Evolutionary conservation across 805 yeast genomes (phyloP), one percentile per base, ranked within the genome.

Genomic region (Hanseniaspora guilliermondii): DNA sequence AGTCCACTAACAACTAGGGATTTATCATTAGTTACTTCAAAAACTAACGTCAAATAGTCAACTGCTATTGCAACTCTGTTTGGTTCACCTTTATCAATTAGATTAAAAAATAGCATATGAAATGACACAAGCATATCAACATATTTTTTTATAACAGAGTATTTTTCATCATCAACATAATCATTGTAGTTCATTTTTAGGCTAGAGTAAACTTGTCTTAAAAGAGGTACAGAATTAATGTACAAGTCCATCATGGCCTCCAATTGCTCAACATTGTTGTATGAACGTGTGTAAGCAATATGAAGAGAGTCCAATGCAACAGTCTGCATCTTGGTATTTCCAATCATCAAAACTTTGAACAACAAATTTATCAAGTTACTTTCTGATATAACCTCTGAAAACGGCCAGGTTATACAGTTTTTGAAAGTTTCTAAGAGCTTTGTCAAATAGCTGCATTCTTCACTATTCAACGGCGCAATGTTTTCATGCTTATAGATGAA

Each of bases 81-180:
- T 24, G 21, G 44, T n/a, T 50, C 47, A 1, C 48, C 49, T 22
- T 76, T 77, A 47, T 60, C 56, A 50, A 68, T 64, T 11, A 68
- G 71, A 4, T 76, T 72, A 59, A 78, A 83, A 56, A 89, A 74
- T 62, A 83, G 84, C 60, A 86, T 94, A 58, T 93, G 84, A 50
- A 87, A 70, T 0, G 88, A 84, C 24, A 93, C 95, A 35, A 89
- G 79, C 87, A 91, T 85, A 64, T 93, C 98, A 4, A 89, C 96
- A 16, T 91, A 76, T 68, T 91, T 91, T 65, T 93, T 93, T 58
- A 86, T 70, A 56, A 91, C 76, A 0, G 94, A 82, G 65, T 93
- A 93, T 36, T 78, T 74, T 55, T 77, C 78, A 61, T 88, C 97
- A 62, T 85, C 89, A 22, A 88, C 74, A 61, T 82, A 86, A 56